Percentiles rank a stretch among this genome's conserved stretches.
Conservation (phyloP, 306 rosid genomes). For the Trichosanthes cucumerina region DNA sequence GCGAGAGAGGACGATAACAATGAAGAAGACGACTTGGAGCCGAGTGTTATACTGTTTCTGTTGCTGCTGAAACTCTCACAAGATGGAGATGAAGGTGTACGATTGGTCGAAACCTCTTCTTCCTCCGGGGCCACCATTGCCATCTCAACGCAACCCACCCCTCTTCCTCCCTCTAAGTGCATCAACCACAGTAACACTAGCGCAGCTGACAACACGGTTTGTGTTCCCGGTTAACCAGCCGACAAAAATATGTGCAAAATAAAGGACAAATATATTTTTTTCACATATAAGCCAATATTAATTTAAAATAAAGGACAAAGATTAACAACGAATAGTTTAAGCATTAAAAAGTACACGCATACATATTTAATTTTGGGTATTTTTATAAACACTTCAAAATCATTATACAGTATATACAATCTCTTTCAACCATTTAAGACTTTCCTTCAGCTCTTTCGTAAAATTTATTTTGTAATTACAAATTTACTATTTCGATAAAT, state of each 20-base stretch:
- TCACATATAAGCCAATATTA: background rate
- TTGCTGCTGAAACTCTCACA: slow-evolving; percentile 13
- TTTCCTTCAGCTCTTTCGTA: background rate
- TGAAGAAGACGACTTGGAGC: slow-evolving; percentile 35
- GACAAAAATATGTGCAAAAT: background rate
- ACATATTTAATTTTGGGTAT: background rate
- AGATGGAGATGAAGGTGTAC: background rate
- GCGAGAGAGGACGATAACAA: slow-evolving; percentile 39
- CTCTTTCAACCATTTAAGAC: background rate
- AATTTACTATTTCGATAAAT: background rate
- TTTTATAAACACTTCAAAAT: background rate
- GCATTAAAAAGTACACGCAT: background rate
- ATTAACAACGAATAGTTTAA: background rate
- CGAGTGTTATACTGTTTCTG: slow-evolving; percentile 6
- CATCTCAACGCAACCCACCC: background rate
- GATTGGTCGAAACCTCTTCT: background rate
- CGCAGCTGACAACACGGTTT: background rate
- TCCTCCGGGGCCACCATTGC: background rate
- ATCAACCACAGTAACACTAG: background rate
- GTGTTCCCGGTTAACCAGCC: background rate
- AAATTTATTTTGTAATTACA: background rate
- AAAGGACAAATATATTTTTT: background rate
- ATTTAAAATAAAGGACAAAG: background rate
- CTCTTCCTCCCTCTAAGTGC: background rate
- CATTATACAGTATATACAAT: background rate